Evolutionary conservation across 1,284 basidiomycete species (phyloP).

Genomic region (Pisolithus thermaeus): DNA sequence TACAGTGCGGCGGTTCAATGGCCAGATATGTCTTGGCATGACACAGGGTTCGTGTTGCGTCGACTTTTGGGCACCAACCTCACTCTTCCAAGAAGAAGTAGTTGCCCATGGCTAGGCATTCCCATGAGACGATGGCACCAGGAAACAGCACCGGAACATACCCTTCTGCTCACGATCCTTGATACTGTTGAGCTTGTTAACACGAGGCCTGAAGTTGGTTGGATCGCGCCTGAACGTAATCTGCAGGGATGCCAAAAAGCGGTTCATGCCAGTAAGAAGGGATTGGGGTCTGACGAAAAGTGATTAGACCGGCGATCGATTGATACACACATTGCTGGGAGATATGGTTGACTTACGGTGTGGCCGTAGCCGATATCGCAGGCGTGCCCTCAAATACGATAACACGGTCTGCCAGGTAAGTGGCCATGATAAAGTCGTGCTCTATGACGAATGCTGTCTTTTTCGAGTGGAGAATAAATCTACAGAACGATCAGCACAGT

Average conservation of each 20-base stretch:
- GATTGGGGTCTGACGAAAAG: conserved; percentile 61
- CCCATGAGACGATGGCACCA: conserved; percentile 8
- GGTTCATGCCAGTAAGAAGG: conserved; percentile 84
- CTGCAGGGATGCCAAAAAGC: conserved; percentile 87
- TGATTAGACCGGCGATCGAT: not conserved
- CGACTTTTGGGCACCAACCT: conserved; percentile 6
- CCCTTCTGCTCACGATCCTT: conserved; percentile 95
- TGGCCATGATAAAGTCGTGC: conserved; percentile 98
- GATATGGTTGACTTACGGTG: conserved; percentile 52
- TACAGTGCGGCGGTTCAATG: not conserved
- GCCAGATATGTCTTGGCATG: conserved; percentile 6
- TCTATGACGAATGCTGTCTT: conserved; percentile 97
- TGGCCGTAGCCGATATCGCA: conserved; percentile 77
- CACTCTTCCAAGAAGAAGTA: conserved; percentile 91
- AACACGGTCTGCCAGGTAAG: conserved; percentile 94
- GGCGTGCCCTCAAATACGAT: conserved; percentile 92
- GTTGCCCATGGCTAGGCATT: conserved; percentile 59
- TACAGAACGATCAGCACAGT: conserved; percentile 21
- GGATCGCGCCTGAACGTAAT: conserved; percentile 97
- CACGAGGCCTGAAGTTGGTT: conserved; percentile 88
- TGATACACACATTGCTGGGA: not conserved
- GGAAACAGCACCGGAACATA: conserved; percentile 31
- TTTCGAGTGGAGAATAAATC: conserved; percentile 90
- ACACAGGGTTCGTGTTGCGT: not conserved
- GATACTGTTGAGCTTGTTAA: conserved; percentile 90